Conservation (phyloP, 345 rosid species). For the Melaleuca alternifolia region DNA sequence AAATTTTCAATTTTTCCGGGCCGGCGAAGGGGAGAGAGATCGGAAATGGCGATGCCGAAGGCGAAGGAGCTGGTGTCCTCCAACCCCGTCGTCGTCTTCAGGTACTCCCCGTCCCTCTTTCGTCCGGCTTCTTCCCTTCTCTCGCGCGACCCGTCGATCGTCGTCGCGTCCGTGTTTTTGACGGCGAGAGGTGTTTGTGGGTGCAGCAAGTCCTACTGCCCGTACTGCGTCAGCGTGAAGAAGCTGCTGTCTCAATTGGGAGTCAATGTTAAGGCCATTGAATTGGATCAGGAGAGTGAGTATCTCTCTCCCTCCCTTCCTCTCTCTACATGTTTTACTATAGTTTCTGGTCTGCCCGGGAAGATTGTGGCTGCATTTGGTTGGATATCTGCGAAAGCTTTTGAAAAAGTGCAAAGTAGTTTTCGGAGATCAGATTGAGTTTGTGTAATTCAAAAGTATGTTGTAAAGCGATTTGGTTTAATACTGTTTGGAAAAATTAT, state of each 20-base stretch:
- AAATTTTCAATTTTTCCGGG: background rate
- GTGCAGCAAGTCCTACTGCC: constrained; percentile 62
- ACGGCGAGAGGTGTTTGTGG: background rate
- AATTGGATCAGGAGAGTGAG: constrained; percentile 59
- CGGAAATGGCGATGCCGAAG: constrained; percentile 43
- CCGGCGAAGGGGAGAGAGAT: background rate
- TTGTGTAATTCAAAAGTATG: background rate
- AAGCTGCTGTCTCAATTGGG: constrained; percentile 46
- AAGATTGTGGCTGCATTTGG: background rate
- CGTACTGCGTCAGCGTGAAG: constrained; percentile 56
- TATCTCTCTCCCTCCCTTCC: background rate
- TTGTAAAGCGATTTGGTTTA: too few species aligned
- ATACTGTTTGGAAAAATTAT: too few species aligned
- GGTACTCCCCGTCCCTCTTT: constrained; percentile 8
- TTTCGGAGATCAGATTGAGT: background rate
- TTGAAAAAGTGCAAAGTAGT: background rate
- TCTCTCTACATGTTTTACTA: background rate
- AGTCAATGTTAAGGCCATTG: constrained; percentile 38
- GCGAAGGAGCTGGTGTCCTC: constrained; percentile 46
- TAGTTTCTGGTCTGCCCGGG: background rate
- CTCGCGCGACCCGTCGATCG: background rate
- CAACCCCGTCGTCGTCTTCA: constrained; percentile 70
- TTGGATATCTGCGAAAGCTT: background rate
- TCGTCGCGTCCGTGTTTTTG: background rate
- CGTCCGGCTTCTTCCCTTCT: background rate